Evolutionary conservation across 176 grass and related monocot genomes (phyloP).

Genomic region (Eragrostis nindensis): DNA sequence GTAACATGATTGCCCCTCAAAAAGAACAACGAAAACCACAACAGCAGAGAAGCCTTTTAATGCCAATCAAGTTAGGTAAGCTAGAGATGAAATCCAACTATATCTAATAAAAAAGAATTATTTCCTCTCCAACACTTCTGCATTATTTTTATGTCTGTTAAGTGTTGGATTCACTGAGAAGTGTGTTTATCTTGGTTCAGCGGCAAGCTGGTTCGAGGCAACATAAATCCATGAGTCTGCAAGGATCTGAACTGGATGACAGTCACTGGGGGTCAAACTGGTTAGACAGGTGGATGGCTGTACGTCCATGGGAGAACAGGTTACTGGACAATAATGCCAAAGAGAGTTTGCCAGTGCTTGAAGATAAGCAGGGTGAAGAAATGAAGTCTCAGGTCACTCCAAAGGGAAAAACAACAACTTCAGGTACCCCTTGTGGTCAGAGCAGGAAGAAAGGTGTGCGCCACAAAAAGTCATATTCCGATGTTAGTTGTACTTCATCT

Average conservation of each 20-base stretch:
- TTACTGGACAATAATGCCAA: constrained; percentile 76
- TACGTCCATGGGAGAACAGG: constrained; percentile 94
- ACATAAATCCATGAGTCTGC: constrained; percentile 43
- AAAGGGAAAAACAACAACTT: constrained; percentile 47
- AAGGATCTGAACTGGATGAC: constrained; percentile 61
- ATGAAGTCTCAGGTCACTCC: constrained; percentile 50
- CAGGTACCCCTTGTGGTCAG: constrained; percentile 32
- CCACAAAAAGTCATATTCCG: constrained; percentile 65
- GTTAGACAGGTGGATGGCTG: constrained; percentile 98
- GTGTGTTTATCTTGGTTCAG: constrained; percentile 52
- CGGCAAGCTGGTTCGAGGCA: constrained; percentile 90
- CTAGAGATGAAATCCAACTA: background rate
- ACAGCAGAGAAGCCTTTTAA: too few species aligned
- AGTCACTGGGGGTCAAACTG: constrained; percentile 97
- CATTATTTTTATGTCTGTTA: constrained; percentile 17
- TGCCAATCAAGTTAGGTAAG: background rate
- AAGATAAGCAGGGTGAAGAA: constrained; percentile 60
- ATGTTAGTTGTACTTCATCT: constrained; percentile 68
- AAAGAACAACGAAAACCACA: too few species aligned
- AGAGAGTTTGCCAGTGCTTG: constrained; percentile 46
- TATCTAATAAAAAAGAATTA: background rate
- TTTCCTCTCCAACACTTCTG: background rate
- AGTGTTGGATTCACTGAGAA: constrained; percentile 6
- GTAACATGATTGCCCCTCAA: background rate
- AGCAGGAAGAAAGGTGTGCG: constrained; percentile 58